Evolutionary conservation across 306 rosid species (phyloP).

Genomic region (Potentilla sterilis): DNA sequence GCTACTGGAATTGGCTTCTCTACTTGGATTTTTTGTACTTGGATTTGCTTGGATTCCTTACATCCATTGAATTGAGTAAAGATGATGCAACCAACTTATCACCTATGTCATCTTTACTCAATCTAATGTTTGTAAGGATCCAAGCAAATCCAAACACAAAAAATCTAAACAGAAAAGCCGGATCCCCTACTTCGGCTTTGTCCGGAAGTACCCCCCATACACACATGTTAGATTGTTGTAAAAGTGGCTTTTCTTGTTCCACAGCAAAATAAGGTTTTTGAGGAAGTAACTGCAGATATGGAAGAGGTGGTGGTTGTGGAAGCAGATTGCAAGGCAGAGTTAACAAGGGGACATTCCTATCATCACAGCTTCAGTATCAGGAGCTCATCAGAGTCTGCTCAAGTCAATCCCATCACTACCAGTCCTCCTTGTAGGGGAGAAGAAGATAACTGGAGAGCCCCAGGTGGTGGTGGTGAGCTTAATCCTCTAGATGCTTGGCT

Average conservation of each 20-base stretch:
- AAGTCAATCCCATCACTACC: constrained; percentile 8
- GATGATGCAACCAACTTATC: too few species aligned
- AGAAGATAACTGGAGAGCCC: background rate
- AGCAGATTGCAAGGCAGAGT: background rate
- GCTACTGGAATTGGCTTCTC: too few species aligned
- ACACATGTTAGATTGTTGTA: too few species aligned
- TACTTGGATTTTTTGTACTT: too few species aligned
- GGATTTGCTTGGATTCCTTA: too few species aligned
- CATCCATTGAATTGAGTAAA: too few species aligned
- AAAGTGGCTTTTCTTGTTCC: background rate
- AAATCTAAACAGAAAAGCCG: too few species aligned
- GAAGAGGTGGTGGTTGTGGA: constrained; percentile 13
- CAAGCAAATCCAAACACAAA: too few species aligned
- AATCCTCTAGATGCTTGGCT: constrained; percentile 55
- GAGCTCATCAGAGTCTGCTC: constrained; percentile 6
- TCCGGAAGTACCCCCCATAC: background rate
- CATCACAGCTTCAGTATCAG: background rate
- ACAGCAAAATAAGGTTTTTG: background rate
- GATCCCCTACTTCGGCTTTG: background rate
- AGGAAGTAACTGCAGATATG: background rate
- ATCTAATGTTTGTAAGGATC: too few species aligned
- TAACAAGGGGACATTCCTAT: constrained; percentile 2
- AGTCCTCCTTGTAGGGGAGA: background rate
- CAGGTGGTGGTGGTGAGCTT: background rate
- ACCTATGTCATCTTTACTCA: too few species aligned